Conservation (phyloP, 345 rosid species). For the Sisymbrium altissimum region DNA sequence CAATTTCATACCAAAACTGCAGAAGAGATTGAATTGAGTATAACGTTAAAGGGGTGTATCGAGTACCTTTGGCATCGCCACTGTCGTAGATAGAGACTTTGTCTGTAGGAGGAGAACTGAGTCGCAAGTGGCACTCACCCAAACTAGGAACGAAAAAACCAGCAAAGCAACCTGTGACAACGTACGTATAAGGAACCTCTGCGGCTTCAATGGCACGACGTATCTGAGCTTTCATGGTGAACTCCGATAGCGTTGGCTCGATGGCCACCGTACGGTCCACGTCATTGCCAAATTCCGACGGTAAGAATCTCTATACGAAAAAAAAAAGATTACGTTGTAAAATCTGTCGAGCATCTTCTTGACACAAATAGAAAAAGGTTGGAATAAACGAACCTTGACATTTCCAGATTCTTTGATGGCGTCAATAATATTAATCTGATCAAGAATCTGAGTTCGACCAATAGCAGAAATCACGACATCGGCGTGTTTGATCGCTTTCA, state of each 20-base stretch:
- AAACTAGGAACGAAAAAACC: slow-evolving; percentile 40
- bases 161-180: slow-evolving; percentile 53
- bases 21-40: neutral
- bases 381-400: slow-evolving; percentile 51
- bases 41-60: neutral
- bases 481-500: slow-evolving; percentile 62
- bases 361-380: neutral
- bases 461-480: slow-evolving; percentile 84
- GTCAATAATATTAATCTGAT: slow-evolving; percentile 67
- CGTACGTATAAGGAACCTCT: slow-evolving; percentile 53
- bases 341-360: neutral
- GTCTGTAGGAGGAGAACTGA: slow-evolving; percentile 54
- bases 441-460: slow-evolving; percentile 42
- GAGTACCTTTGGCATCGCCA: slow-evolving; percentile 53
- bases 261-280: slow-evolving; percentile 52
- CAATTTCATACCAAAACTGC: neutral
- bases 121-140: slow-evolving; percentile 40
- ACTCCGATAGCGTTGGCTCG: slow-evolving; percentile 44
- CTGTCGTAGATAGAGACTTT: slow-evolving; percentile 44
- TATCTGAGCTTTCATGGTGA: slow-evolving; percentile 45
- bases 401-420: slow-evolving; percentile 84
- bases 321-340: neutral
- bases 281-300: slow-evolving; percentile 69
- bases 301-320: slow-evolving; percentile 51
- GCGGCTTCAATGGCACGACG: slow-evolving; percentile 58